phyloP scores from a whole-genome alignment of 371 early-diverging fungal genomes.

The Actinomortierella ambigua region DNA sequence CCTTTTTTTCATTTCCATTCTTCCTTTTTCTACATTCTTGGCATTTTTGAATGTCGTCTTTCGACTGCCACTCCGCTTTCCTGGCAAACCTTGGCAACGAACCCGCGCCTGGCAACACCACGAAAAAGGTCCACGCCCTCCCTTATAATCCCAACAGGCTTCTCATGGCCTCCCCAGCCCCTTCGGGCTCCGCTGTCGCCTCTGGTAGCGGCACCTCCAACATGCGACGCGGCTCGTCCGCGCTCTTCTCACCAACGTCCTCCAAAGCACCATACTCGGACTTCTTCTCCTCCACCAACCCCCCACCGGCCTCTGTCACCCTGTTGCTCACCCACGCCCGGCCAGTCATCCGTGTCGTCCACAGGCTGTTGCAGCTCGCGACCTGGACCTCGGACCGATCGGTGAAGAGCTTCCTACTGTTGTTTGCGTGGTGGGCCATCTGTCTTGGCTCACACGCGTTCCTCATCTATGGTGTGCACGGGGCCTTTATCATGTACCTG shows the following conservation, averaged over 20 bases:
- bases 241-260: slow-evolving; percentile 6
- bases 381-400: slow-evolving; percentile 48
- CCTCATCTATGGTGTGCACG: slow-evolving; percentile 44
- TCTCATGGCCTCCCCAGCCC: slow-evolving; percentile 8
- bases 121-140: slow-evolving; percentile 14
- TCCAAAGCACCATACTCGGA: slow-evolving; percentile 32
- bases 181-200: slow-evolving; percentile 1
- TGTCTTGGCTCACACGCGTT: slow-evolving; percentile 44
- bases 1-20: no score
- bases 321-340: slow-evolving; percentile 43
- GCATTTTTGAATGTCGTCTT: slow-evolving; percentile 41
- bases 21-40: no score
- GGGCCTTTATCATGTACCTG: slow-evolving; percentile 28
- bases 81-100: slow-evolving; percentile 36
- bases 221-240: slow-evolving; percentile 21
- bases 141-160: neutral
- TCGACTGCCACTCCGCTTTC: slow-evolving; percentile 39
- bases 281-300: slow-evolving; percentile 46
- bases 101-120: slow-evolving; percentile 24
- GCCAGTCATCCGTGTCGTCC: slow-evolving; percentile 41
- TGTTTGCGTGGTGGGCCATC: slow-evolving; percentile 50
- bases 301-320: slow-evolving; percentile 47
- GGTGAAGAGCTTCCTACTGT: slow-evolving; percentile 45
- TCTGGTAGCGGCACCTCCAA: slow-evolving; percentile 6
- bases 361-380: slow-evolving; percentile 37